Conservation (phyloP, 805 yeast species). For the Lipomyces orientalis region DNA sequence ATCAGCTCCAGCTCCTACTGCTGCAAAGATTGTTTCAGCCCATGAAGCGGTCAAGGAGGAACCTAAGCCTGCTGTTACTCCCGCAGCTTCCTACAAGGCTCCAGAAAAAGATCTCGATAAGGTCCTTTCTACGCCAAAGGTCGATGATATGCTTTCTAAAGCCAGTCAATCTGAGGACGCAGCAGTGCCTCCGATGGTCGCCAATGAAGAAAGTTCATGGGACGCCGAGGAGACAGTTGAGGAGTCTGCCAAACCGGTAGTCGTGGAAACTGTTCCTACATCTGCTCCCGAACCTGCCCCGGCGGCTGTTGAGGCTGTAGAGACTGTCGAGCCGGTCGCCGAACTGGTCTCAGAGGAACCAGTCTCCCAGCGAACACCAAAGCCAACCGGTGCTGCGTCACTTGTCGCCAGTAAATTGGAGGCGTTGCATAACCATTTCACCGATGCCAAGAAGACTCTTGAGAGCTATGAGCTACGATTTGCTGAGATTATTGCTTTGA, state of each 20-base stretch:
- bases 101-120: conserved; percentile 56
- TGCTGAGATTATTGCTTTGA: conserved; percentile 20
- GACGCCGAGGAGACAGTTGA: conserved; percentile 45
- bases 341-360: conserved; percentile 32
- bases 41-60: conserved; percentile 26
- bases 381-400: conserved; percentile 19
- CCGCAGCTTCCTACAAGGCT: conserved; percentile 43
- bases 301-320: conserved; percentile 11
- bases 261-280: conserved; percentile 12
- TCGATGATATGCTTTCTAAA: conserved; percentile 55
- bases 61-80: conserved; percentile 39
- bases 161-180: conserved; percentile 52
- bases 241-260: neutral
- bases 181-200: conserved; percentile 33
- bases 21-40: conserved; percentile 25
- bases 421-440: conserved; percentile 23
- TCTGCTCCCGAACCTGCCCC: conserved; percentile 11
- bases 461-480: conserved; percentile 32
- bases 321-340: conserved; percentile 6
- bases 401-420: conserved; percentile 26
- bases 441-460: conserved; percentile 18
- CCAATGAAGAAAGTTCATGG: conserved; percentile 45
- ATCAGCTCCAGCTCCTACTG: conserved; percentile 23
- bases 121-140: conserved; percentile 55
- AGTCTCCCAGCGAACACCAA: conserved; percentile 20